Evolutionary conservation across 345 rosid genomes (phyloP).

Genomic region (Mallotus nudiflorus): DNA sequence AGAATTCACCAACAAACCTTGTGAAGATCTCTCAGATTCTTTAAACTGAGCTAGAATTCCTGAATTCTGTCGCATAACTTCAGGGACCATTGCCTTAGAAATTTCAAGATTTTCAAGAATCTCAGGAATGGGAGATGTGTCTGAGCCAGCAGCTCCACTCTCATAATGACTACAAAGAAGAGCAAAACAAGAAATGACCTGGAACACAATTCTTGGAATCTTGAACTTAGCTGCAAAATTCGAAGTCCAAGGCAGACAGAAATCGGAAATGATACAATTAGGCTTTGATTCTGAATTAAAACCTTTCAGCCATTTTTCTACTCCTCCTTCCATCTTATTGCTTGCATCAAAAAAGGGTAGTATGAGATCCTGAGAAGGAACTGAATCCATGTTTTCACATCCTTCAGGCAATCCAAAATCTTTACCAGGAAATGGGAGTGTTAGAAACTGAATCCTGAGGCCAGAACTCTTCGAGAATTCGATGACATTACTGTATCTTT

Average conservation of each 20-base stretch:
- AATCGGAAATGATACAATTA: constrained; percentile 38
- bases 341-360: background rate
- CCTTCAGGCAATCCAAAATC: constrained; percentile 15
- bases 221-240: constrained; percentile 19
- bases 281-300: constrained; percentile 27
- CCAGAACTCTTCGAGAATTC: constrained; percentile 5
- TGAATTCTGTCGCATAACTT: background rate
- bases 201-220: constrained; percentile 43
- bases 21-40: constrained; percentile 22
- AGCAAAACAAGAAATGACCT: constrained; percentile 43
- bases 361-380: constrained; percentile 8
- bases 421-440: constrained; percentile 9
- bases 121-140: constrained; percentile 37
- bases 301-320: background rate
- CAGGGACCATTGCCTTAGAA: constrained; percentile 28
- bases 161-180: constrained; percentile 22
- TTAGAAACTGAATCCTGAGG: background rate
- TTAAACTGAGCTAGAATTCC: background rate
- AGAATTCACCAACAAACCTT: constrained; percentile 39
- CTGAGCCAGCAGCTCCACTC: constrained; percentile 18
- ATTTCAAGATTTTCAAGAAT: constrained; percentile 32
- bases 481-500: background rate
- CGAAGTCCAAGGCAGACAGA: constrained; percentile 39
- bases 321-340: background rate
- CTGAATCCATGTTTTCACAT: constrained; percentile 11